Base-by-base conservation (phyloP, 2,329 filamentous ascomycete genomes). In the Purpureocillium takamizusanense region DNA sequence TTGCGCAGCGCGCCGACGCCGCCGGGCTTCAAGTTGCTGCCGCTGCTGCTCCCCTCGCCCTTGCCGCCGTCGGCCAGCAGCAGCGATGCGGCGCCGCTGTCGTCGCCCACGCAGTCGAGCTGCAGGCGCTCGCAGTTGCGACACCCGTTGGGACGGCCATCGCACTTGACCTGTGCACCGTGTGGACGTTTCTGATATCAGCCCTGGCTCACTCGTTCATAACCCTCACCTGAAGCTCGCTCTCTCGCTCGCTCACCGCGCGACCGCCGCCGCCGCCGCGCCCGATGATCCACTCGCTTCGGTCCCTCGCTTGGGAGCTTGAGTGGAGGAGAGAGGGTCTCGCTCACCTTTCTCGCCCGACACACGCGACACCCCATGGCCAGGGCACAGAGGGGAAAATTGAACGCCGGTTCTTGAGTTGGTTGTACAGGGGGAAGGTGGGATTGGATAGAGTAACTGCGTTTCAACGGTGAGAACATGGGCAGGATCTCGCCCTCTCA, bases 111-210 rank as follows among this genome's bases (percentile, higher is more conserved):
- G 42, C 61, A 64, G 40, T 62, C 59, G 36, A 64, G 58, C 49
- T 64, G 60, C 35, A 64, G 60, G 31, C 61, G 59, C 49, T 64
- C 61, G 45, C 61, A 64, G 47, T 64, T 64, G 49, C 60, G 60
- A 49, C 61, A 64, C 46, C 61, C 61, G 47, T 62, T 55, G 30
- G 60, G 59, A n/a, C 61, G 56, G 34, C 60, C 61, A 42, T 64
- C 61, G 45, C 61, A 64, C 52, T 63, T 63, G 52, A 64, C 61
- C 61, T 64, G 49, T 7, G 12, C n/a, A n/a, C n/a, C n/a, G 21
- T 25, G 21, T 30, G 25, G 12, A 8, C 25, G 25, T 28, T 28
- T 28, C 25, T 25, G 6, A 5, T 10, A 10, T 25, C 21, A 25
- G 21, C 21, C 21, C 21, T 5, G 21, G 21, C 21, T n/a, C n/a